Percentiles rank a stretch among this genome's conserved stretches.
Conservation (phyloP, 2,329 filamentous ascomycete species). For the Bimuria novae-zelandiae region DNA sequence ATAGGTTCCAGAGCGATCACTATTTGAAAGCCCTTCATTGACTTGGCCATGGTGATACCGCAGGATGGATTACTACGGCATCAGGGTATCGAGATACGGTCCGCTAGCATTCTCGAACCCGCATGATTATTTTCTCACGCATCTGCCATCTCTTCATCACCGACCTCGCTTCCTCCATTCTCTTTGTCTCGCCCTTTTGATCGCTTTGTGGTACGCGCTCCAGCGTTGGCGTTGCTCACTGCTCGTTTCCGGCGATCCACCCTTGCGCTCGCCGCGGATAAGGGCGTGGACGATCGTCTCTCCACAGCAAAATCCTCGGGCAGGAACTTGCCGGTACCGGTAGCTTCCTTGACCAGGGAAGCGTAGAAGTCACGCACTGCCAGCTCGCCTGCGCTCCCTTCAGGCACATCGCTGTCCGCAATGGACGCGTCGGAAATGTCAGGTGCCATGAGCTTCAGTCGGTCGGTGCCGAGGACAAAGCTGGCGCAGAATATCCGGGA, state of each 20-base stretch:
- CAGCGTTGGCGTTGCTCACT: conserved; percentile 27
- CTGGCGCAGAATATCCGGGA: conserved; percentile 49
- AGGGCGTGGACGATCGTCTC: conserved; percentile 27
- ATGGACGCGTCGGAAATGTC: conserved; percentile 28
- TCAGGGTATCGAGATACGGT: not conserved
- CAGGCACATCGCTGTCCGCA: conserved; percentile 28
- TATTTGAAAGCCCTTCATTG: too few relatives aligned
- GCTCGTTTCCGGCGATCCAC: conserved; percentile 31
- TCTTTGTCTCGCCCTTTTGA: conserved; percentile 28
- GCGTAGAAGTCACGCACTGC: conserved; percentile 39
- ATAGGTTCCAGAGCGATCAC: too few relatives aligned
- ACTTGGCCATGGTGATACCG: too few relatives aligned
- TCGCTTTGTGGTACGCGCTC: conserved; percentile 29
- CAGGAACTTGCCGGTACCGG: conserved; percentile 38
- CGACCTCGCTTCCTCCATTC: conserved; percentile 16
- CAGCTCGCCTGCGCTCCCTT: conserved; percentile 36
- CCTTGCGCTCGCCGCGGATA: conserved; percentile 26
- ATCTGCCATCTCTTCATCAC: conserved; percentile 20
- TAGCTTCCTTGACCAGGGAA: conserved; percentile 38
- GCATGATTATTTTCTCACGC: too few relatives aligned
- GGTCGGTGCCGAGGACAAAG: conserved; percentile 47
- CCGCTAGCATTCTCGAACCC: too few relatives aligned
- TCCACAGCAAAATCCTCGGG: conserved; percentile 20
- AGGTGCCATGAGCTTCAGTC: conserved; percentile 45
- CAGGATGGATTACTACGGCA: too few relatives aligned